A percentile compares a stretch with the other conserved stretches of the same genome.
Evolutionary conservation across 140 eudicot genomes (phyloP).

Genomic region (Bidens hawaiensis): DNA sequence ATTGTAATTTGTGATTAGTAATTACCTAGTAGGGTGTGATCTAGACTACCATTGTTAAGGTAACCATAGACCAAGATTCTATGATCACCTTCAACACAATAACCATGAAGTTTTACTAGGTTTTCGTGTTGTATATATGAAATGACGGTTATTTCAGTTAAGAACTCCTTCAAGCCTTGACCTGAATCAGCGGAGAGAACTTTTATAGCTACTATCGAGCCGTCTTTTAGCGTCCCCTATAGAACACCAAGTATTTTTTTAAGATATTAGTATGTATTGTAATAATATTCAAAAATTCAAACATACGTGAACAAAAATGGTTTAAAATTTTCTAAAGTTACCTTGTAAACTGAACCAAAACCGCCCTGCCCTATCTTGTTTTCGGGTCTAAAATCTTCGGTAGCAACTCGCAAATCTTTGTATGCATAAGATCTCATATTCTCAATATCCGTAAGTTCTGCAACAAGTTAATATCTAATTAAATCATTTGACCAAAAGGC

Average conservation of each 20-base stretch:
- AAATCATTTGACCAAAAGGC: slow-evolving; percentile 8
- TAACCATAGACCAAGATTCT: slow-evolving; percentile 80
- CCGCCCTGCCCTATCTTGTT: slow-evolving; percentile 92
- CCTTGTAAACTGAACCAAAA: slow-evolving; percentile 87
- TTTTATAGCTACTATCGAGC: slow-evolving; percentile 65
- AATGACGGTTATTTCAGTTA: slow-evolving; percentile 72
- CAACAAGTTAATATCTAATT: slow-evolving; percentile 15
- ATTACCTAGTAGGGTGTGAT: slow-evolving; percentile 74
- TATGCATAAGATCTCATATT: slow-evolving; percentile 56
- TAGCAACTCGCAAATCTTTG: slow-evolving; percentile 65
- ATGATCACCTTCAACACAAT: slow-evolving; percentile 66
- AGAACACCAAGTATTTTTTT: not conserved
- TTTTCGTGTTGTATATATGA: slow-evolving; percentile 80
- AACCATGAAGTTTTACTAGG: slow-evolving; percentile 77
- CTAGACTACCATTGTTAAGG: slow-evolving; percentile 83
- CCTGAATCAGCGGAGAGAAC: slow-evolving; percentile 77
- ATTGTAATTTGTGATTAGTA: not conserved
- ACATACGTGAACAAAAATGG: not conserved
- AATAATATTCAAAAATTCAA: slow-evolving; percentile 4
- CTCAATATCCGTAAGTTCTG: slow-evolving; percentile 54
- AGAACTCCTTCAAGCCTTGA: slow-evolving; percentile 74
- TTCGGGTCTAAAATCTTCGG: slow-evolving; percentile 44
- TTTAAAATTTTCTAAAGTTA: slow-evolving; percentile 1
- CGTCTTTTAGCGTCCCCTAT: slow-evolving; percentile 81
- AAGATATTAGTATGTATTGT: slow-evolving; percentile 7